Percentiles rank a stretch among this genome's conserved stretches.
Evolutionary conservation across 2,329 filamentous ascomycete species (phyloP).

Genomic region (Exophiala sideris): DNA sequence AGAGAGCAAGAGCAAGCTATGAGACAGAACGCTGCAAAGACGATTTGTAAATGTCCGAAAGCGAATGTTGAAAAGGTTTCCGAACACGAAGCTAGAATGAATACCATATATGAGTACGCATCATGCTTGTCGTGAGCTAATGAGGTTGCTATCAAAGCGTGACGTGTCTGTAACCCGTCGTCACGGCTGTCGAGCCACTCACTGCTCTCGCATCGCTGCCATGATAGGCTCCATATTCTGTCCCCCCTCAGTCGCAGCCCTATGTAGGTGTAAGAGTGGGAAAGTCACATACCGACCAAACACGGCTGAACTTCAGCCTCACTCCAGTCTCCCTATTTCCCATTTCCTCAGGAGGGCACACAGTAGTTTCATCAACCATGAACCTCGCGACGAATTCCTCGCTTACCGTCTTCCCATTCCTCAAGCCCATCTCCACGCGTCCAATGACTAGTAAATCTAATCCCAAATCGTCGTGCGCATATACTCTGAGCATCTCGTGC

Average conservation of each 20-base stretch:
- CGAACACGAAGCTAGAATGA: no score
- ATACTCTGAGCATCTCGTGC: background rate
- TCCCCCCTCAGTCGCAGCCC: no score
- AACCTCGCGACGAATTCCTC: background rate
- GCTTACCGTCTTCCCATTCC: background rate
- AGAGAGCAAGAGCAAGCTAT: slow-evolving; percentile 22
- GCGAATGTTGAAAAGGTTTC: no score
- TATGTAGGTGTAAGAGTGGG: background rate
- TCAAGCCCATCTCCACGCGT: background rate
- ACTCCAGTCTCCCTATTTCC: background rate
- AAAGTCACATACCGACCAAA: background rate
- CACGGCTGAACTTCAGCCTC: background rate
- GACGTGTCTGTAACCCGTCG: background rate
- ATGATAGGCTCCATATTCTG: background rate
- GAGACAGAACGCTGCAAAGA: background rate
- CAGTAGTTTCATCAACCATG: background rate
- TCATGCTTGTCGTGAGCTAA: no score
- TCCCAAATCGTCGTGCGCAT: background rate
- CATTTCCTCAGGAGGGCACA: background rate
- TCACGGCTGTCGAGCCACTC: background rate
- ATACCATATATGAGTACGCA: no score
- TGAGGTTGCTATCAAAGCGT: no score
- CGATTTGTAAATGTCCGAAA: background rate
- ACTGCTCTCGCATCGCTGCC: background rate
- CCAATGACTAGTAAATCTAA: background rate